These are phyloP conservation scores for Ceratobasidium sp. DNA, from an alignment of 1,284 basidiomycete species.

Conservation along the genomic window DNA sequence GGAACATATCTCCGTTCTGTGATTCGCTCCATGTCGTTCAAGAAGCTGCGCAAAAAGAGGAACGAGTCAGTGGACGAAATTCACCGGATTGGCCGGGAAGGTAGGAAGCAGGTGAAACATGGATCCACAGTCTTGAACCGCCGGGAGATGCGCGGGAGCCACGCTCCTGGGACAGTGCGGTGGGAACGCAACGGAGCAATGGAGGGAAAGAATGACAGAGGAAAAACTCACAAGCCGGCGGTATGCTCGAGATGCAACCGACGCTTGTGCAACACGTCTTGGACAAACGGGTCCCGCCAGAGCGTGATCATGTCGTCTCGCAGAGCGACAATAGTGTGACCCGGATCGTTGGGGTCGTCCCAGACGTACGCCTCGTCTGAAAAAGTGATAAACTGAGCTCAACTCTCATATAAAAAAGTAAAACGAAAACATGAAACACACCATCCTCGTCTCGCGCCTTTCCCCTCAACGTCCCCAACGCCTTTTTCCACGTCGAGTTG, in stretches of 20 bases:
- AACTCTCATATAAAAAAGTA: background rate
- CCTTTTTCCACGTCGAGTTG: constrained; percentile 78
- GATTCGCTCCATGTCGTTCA: constrained; percentile 81
- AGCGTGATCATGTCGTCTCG: constrained; percentile 74
- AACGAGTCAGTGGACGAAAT: no score
- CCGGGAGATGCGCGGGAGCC: no score
- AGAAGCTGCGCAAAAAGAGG: constrained; percentile 65
- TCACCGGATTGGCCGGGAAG: no score
- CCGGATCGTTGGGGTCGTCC: constrained; percentile 84
- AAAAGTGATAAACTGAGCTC: background rate
- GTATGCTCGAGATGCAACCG: constrained; percentile 79
- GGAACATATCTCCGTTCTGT: constrained; percentile 83
- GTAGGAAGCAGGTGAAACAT: no score
- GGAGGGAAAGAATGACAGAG: no score
- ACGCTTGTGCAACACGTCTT: constrained; percentile 70
- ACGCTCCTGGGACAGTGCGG: no score
- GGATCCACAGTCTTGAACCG: no score
- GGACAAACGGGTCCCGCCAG: constrained; percentile 76
- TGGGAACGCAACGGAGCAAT: no score
- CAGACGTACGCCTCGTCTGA: constrained; percentile 66
- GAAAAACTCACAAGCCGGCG: constrained; percentile 82
- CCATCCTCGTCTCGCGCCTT: constrained; percentile 28
- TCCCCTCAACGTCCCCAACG: constrained; percentile 57
- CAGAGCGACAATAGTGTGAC: constrained; percentile 72
- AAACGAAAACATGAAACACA: background rate